Evolutionary conservation across 1,139 yeast genomes (phyloP), one percentile per base, ranked within the genome.

Genomic region (Yamadazyma atmosphaerica): DNA sequence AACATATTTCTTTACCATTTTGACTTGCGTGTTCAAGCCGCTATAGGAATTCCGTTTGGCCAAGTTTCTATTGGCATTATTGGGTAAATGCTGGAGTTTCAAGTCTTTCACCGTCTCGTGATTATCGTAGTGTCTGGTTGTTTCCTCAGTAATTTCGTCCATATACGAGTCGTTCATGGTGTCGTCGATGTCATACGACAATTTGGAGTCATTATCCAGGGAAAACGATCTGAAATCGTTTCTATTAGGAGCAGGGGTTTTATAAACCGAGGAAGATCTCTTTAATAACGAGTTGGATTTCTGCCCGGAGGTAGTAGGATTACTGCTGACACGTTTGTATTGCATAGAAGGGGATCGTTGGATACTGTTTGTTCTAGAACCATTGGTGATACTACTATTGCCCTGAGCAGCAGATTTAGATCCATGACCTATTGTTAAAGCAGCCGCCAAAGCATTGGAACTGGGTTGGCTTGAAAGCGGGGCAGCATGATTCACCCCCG

Each of bases 1-100:
- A 32, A 72, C 63, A 47, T 72, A 72, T 37, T 68, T 69, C 42
- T 72, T 72, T 10, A 72, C 74, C 74, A 71, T 72, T 36, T 65
- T 68, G 11, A 56, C 62, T 9, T 28, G 32, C 14, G 31, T 14
- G 37, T 18, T n/a, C 19, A 32, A 17, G 8, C 32, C 27, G 23
- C 8, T 38, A 38, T 19, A 35, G 22, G 31, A 43, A 17, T 17
- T 35, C 9, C 36, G 33, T 12, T 37, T 37, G 3, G 32, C 16
- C 9, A 15, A n/a, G 27, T 24, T 26, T 10, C 21, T 14, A 3
- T 10, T n/a, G n/a, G n/a, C n/a, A n/a, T n/a, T 14, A 47, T 41
- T 16, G 26, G 46, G 38, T 47, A 49, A 4, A 27, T 45, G 50
- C 3, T 52, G 39, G 29, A 61, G 47, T 41, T 56, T 60, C 32